Conservation (phyloP, 1,284 basidiomycete genomes). For the Pholiota adiposa region DNA sequence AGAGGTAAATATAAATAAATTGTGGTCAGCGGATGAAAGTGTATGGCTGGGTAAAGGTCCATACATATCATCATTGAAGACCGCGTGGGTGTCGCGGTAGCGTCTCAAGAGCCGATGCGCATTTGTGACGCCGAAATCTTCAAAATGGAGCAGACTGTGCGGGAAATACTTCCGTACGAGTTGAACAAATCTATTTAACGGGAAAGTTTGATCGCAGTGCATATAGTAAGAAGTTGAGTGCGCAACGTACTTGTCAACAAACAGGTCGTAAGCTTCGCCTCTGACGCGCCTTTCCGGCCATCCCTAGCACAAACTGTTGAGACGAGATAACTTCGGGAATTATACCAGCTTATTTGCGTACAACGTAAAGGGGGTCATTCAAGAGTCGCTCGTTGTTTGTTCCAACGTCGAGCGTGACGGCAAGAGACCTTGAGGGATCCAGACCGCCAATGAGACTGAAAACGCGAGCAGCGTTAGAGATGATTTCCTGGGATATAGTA, state of each 20-base stretch:
- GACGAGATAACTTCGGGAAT: not conserved
- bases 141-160: conserved; percentile 68
- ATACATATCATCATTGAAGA: conserved; percentile 84
- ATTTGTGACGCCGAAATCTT: conserved; percentile 80
- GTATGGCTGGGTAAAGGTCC: too few relatives aligned
- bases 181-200: conserved; percentile 46
- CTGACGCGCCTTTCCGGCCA: conserved; percentile 68
- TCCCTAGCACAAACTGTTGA: conserved; percentile 46
- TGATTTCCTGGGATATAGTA: conserved; percentile 5
- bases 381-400: conserved; percentile 73
- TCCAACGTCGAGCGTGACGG: conserved; percentile 78
- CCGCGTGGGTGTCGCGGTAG: conserved; percentile 68
- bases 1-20: not conserved
- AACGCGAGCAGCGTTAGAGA: not conserved
- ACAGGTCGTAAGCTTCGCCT: conserved; percentile 68
- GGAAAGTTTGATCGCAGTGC: not conserved
- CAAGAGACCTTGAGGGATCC: conserved; percentile 69
- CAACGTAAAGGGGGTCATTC: conserved; percentile 70
- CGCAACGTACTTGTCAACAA: conserved; percentile 71
- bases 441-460: conserved; percentile 78
- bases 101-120: conserved; percentile 73
- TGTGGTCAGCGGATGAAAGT: too few relatives aligned
- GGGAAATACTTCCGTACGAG: conserved; percentile 52
- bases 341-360: conserved; percentile 35
- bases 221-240: not conserved